Percentiles rank a stretch among this genome's conserved stretches.
Conservation (phyloP, 106 monocot genomes). For the Dioscorea alata region DNA sequence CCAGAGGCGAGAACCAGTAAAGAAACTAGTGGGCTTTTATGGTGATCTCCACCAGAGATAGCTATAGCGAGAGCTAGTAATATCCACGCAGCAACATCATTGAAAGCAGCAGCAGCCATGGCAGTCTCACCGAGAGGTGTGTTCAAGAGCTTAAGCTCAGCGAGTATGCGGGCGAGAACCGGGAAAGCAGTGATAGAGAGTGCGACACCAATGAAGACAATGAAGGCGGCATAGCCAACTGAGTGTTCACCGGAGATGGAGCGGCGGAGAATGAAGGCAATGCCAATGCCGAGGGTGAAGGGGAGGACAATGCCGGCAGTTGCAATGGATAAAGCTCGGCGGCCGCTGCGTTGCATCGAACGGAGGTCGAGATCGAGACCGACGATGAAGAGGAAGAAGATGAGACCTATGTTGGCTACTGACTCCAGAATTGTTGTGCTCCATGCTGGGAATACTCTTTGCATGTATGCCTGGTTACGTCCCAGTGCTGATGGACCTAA, state of each 20-base stretch:
- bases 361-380: slow-evolving; percentile 78
- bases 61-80: slow-evolving; percentile 80
- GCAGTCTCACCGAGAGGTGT: slow-evolving; percentile 59
- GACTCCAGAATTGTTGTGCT: slow-evolving; percentile 71
- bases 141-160: slow-evolving; percentile 87
- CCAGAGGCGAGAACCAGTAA: slow-evolving; percentile 60
- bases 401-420: slow-evolving; percentile 67
- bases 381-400: slow-evolving; percentile 83
- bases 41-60: slow-evolving; percentile 39
- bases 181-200: slow-evolving; percentile 94
- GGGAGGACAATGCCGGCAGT: slow-evolving; percentile 69
- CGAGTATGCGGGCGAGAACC: slow-evolving; percentile 82
- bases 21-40: slow-evolving; percentile 48
- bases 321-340: slow-evolving; percentile 62
- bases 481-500: slow-evolving; percentile 79
- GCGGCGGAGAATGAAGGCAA: slow-evolving; percentile 41
- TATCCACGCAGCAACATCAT: slow-evolving; percentile 79
- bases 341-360: slow-evolving; percentile 57
- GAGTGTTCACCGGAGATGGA: slow-evolving; percentile 35
- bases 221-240: slow-evolving; percentile 53
- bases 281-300: slow-evolving; percentile 57
- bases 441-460: slow-evolving; percentile 55
- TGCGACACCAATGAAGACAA: slow-evolving; percentile 87
- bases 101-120: slow-evolving; percentile 80
- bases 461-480: slow-evolving; percentile 54